Evolutionary conservation across 1,139 yeast genomes (phyloP).

Genomic region (Petasospora fabianii): DNA sequence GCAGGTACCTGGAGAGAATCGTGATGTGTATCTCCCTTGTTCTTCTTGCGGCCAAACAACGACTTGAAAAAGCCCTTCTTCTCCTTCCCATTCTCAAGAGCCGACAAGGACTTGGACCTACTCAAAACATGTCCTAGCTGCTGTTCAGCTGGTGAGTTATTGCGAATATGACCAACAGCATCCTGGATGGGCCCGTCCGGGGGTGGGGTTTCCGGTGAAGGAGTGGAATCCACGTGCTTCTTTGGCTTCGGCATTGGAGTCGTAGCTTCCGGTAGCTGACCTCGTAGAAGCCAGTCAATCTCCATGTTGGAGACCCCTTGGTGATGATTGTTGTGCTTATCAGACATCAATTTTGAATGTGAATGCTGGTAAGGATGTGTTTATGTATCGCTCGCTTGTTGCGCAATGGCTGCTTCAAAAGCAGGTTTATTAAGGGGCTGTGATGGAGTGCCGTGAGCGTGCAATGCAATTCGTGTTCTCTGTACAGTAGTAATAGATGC

Average conservation of each 20-base stretch:
- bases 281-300: conserved; percentile 47
- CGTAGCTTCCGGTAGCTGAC: conserved; percentile 25
- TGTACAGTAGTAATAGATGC: too few species aligned
- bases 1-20: neutral
- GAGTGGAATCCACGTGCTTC: conserved; percentile 6
- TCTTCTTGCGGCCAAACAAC: conserved; percentile 34
- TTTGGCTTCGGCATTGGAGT: conserved; percentile 12
- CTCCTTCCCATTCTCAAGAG: conserved; percentile 12
- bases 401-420: too few species aligned
- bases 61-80: conserved; percentile 33
- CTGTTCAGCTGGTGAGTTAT: conserved; percentile 8
- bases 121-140: conserved; percentile 19
- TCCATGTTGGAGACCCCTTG: conserved; percentile 20
- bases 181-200: conserved; percentile 10
- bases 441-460: too few species aligned
- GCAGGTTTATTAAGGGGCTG: too few species aligned
- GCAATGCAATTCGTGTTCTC: too few species aligned
- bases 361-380: neutral
- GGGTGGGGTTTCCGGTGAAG: conserved; percentile 10
- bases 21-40: conserved; percentile 10
- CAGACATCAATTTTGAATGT: neutral
- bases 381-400: too few species aligned
- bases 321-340: neutral
- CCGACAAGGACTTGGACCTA: conserved; percentile 31
- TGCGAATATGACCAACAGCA: conserved; percentile 1